Base-by-base conservation (phyloP, 2,329 filamentous ascomycete genomes). In the Hypomyces perniciosus region DNA sequence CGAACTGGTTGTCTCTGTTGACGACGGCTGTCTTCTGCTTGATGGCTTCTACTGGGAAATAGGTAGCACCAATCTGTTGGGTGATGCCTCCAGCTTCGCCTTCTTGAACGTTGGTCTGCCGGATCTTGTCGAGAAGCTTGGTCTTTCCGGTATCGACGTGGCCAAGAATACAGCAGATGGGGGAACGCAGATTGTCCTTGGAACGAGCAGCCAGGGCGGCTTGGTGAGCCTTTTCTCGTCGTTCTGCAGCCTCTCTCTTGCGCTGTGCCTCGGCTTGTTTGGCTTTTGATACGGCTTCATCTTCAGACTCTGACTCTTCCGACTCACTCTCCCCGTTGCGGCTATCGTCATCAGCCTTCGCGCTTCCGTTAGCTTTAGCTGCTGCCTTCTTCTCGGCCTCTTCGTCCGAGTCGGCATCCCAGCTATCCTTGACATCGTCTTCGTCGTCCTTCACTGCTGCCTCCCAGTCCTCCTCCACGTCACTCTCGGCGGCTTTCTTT, bases 111-210 rank as follows among this genome's bases (percentile, higher is more conserved):
- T 99, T 97, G 52, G 93, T 97, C 71, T 96, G 90, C 64, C 93
- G 88, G 65, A 99, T 89, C 77, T 99, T 99, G 78, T 99, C 93
- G 52, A 99, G 80, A 56, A 99, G 78, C 76, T 97, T 99, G n/a
- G 93, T 99, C 77, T 99, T 99, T 69, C 93, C 93, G 42, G 95
- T 99, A 84, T 99, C 93, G 81, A 99, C 93, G 82, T 99, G 93
- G 64, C 93, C 93, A 57, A 99, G 83, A 80, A 99, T 99, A 86
- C 92, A 97, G 79, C 93, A 97, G 72, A 99, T 99, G 48, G 93
- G 93, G 38, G 93, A 97, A 52, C 93, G 90, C 51, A 99, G 81
- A 71, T 99, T 86, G 68, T 99, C 91, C 71, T 88, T 90, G 26
- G 92, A 97, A 55, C 90, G 83, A 44, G 92, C 91, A 41, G 90